Base-by-base conservation (phyloP, 148 eudicot species). In the Cornus kousa region DNA sequence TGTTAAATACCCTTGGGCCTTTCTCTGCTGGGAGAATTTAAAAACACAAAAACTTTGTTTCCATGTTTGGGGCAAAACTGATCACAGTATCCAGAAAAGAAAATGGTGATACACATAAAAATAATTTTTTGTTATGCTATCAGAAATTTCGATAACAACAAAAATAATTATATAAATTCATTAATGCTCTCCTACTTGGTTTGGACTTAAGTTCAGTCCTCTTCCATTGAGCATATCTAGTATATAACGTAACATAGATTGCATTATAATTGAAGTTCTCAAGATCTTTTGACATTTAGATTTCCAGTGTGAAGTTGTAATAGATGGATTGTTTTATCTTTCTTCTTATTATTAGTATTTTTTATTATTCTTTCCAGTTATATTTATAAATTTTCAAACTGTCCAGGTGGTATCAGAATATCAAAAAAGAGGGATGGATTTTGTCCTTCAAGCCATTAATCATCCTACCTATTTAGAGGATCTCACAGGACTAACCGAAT, bases 381-480 rank as follows among this genome's bases (percentile, higher is more conserved):
- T 37, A 19, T 53, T 39, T 57, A 5, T 20, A 16, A 70, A 7
- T 48, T 68, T 22, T 35, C 64, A 19, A 17, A 67, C 55, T 55
- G 55, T 79, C 59, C 94, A 96, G 99, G 92, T 96, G 76, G 91
- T 96, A 62, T 86, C 94, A 3, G 97, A 96, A 78, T 96, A 88
- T 65, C 87, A 77, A 53, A 79, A 82, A 79, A 86, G 89, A 68
- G 94, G 90, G 74, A 76, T 91, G 88, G 95, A 92, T 20, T 96
- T 93, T 68, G 67, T 96, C 59, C 87, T 96, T 82, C 78, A 92
- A 86, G 99, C 98, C 55, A 92, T 96, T 50, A 96, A 96, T 80
- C 95, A 93, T 76, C 99, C 99, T 22, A 96, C 98, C 24, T 93
- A 93, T 72, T 73, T 96, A 85, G 99, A 96, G 80, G 99, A 96